Conservation (phyloP, 2,329 filamentous ascomycete genomes). For the Pezicula rhizophila region DNA sequence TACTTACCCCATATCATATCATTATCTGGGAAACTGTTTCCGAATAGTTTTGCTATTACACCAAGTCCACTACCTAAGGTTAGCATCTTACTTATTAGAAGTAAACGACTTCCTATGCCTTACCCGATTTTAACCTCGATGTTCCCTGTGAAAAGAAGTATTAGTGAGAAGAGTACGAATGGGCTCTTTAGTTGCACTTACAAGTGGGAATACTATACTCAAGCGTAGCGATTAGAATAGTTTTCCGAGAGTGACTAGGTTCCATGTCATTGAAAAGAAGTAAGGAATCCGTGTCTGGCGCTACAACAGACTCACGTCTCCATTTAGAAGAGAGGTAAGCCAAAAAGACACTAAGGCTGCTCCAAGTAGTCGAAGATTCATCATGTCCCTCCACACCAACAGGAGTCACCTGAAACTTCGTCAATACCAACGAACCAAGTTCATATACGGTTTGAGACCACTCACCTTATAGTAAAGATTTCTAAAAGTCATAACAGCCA, state of each 20-base stretch:
- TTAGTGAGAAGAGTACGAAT: neutral
- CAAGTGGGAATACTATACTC: neutral
- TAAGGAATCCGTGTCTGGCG: neutral
- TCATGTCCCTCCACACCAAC: neutral
- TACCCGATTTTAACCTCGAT: constrained; percentile 1
- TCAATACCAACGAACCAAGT: neutral
- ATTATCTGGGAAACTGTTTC: neutral
- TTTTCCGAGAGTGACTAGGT: neutral
- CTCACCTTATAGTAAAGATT: neutral
- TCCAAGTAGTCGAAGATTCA: neutral
- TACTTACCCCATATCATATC: neutral
- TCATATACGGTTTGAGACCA: neutral
- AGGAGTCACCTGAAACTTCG: neutral
- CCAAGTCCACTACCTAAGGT: neutral
- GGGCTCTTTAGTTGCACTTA: neutral
- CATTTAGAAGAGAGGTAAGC: neutral
- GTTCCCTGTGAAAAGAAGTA: neutral
- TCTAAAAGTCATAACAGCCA: neutral
- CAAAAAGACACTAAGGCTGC: neutral
- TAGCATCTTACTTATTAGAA: neutral
- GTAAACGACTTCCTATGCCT: neutral
- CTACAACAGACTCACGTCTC: neutral
- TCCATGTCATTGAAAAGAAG: neutral
- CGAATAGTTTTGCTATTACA: neutral
- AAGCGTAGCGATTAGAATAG: neutral